Base-by-base conservation (phyloP, 2,329 filamentous ascomycete species). In the Neopestalotiopsis rosae region DNA sequence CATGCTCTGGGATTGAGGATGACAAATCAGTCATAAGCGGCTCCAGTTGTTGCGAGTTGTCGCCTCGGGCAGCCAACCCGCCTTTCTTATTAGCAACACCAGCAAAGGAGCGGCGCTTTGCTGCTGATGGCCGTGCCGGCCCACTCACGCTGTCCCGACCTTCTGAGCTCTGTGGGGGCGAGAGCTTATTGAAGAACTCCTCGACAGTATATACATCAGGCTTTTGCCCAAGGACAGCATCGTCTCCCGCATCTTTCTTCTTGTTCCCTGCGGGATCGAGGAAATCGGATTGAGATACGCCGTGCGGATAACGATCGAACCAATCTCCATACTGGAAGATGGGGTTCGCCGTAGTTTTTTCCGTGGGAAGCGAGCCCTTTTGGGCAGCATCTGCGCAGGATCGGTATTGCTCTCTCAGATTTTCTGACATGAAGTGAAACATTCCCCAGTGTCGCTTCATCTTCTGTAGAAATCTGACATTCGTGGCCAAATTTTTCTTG, bases 401-500 rank as follows among this genome's bases (percentile, higher is more conserved):
- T 65, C 92, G 90, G 78, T 97, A 99, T 70, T 97, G 90, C 67
- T 95, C 92, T 69, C 96, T 94, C 45, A 98, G 87, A 75, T 95
- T 96, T 78, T 98, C 95, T 0, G 94, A 92, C 88, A 98, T 95
- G 82, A 94, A 98, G 78, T 97, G 94, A 77, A 98, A 98, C 92
- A 98, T 97, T 70, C 95, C 96, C 96, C 96, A 99, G 76, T 96
- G 95, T 70, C 93, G 93, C 84, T 97, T 98, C 93, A 98, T 97
- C 80, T 94, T 96, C 67, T 92, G 92, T 59, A 99, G 83, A 75
- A 96, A 98, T 76, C 92, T 93, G 75, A 98, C 92, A 72, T 97
- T 98, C 72, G 91, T 93, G 1, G 92, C 90, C 17, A 98, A 84
- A 75, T 97, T 95, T 72, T 91, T 90, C 81, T 97, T 97, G 9